Percentiles rank a stretch among this genome's conserved stretches.
Evolutionary conservation across 2,329 filamentous ascomycete species (phyloP).

Genomic region (Penicillium sp.): DNA sequence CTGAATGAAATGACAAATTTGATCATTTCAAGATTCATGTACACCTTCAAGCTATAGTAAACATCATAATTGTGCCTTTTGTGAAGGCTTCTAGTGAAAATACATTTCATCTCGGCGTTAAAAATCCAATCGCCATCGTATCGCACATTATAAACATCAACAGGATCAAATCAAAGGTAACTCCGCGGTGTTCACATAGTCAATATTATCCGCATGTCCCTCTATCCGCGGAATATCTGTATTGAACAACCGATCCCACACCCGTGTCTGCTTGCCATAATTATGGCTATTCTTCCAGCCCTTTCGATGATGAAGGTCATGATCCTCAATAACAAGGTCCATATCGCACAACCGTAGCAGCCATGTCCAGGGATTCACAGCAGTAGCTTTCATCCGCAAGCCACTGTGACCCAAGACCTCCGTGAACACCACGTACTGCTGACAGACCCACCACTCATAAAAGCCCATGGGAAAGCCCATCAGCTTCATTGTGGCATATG

Average conservation of each 20-base stretch:
- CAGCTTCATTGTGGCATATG: constrained; percentile 36
- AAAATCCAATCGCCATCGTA: neutral
- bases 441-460: constrained; percentile 46
- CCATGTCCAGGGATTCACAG: constrained; percentile 34
- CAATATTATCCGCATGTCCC: constrained; percentile 13
- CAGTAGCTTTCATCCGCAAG: constrained; percentile 33
- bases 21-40: neutral
- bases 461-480: constrained; percentile 46
- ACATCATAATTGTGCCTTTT: neutral
- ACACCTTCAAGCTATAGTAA: neutral
- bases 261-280: constrained; percentile 11
- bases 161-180: constrained; percentile 1
- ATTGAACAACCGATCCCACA: constrained; percentile 18
- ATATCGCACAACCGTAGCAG: constrained; percentile 32
- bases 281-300: constrained; percentile 35
- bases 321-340: constrained; percentile 45
- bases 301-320: constrained; percentile 40
- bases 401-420: constrained; percentile 15
- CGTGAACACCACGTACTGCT: constrained; percentile 32
- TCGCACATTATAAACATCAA: neutral
- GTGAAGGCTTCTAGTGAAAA: neutral
- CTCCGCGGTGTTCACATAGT: constrained; percentile 17
- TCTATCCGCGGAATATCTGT: constrained; percentile 15
- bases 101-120: neutral
- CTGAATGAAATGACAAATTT: neutral